Percentiles rank a stretch among this genome's conserved stretches.
Conservation (phyloP, 177 flowering plant genomes). For the Telopea speciosissima region DNA sequence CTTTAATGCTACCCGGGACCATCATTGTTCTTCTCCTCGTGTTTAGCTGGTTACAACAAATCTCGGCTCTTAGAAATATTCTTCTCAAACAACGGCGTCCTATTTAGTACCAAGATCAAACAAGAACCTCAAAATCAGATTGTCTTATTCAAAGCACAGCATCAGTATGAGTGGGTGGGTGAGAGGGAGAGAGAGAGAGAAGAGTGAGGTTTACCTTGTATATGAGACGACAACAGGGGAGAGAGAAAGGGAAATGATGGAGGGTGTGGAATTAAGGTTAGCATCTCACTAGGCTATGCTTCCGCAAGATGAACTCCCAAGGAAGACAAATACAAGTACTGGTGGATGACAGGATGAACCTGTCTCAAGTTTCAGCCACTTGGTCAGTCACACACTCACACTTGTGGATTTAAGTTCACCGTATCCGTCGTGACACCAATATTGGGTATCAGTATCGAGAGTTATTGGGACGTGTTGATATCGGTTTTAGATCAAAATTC, state of each 20-base stretch:
- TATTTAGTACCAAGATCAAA: not conserved
- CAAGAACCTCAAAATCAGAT: no score
- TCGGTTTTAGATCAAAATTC: no score
- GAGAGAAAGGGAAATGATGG: not conserved
- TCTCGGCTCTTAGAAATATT: not conserved
- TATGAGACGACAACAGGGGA: not conserved
- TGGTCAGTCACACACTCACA: no score
- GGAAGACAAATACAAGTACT: no score
- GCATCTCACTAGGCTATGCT: not conserved
- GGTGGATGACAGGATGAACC: no score
- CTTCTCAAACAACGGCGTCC: slow-evolving; percentile 7
- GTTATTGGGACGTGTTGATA: no score
- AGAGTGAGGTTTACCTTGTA: not conserved
- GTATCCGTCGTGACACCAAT: no score
- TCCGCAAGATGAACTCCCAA: not conserved
- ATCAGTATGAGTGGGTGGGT: no score
- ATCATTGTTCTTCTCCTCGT: slow-evolving; percentile 2
- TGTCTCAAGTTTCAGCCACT: no score
- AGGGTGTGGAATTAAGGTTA: not conserved
- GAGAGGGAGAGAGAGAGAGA: no score
- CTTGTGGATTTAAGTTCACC: no score
- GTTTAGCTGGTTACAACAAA: not conserved
- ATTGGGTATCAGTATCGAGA: no score
- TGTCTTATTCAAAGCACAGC: not conserved
- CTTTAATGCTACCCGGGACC: slow-evolving; percentile 2